These are phyloP conservation scores for Colletotrichum lentis DNA, from an alignment of 2,329 filamentous ascomycete genomes.

Conservation along the genomic window DNA sequence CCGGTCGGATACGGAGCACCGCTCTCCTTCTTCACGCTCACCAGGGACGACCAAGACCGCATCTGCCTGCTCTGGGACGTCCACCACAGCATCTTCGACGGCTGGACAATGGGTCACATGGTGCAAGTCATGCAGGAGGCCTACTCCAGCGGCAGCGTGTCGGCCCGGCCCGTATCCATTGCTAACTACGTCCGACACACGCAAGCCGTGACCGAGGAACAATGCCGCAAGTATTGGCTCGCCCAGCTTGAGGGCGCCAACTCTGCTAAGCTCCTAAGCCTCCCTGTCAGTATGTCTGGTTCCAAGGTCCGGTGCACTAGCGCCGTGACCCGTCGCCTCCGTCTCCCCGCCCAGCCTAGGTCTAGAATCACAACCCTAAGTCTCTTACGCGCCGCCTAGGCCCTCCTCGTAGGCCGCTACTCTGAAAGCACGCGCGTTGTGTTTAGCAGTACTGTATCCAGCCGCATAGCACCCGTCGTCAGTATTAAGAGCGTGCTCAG, in stretches of 20 bases:
- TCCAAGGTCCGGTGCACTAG: slow-evolving; percentile 1
- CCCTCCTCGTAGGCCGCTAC: slow-evolving; percentile 60
- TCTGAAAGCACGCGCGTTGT: slow-evolving; percentile 44
- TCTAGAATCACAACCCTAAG: slow-evolving; percentile 30
- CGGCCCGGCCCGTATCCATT: slow-evolving; percentile 2
- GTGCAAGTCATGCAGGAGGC: slow-evolving; percentile 30
- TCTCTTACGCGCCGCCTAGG: slow-evolving; percentile 53
- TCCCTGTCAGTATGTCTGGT: slow-evolving; percentile 1
- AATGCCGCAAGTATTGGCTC: slow-evolving; percentile 10
- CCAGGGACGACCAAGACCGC: background rate
- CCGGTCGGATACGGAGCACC: slow-evolving; percentile 10
- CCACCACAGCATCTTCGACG: slow-evolving; percentile 46
- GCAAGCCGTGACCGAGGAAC: background rate
- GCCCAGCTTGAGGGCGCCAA: background rate
- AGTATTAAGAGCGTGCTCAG: slow-evolving; percentile 41
- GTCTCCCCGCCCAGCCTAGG: background rate
- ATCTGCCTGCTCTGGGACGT: slow-evolving; percentile 46
- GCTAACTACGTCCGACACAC: slow-evolving; percentile 15
- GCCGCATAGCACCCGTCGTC: slow-evolving; percentile 44
- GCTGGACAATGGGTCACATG: slow-evolving; percentile 43
- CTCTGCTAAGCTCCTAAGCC: slow-evolving; percentile 3
- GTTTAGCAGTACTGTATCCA: slow-evolving; percentile 53
- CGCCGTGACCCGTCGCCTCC: background rate
- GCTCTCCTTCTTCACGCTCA: slow-evolving; percentile 11
- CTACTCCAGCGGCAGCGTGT: slow-evolving; percentile 21